Evolutionary conservation across 1,139 yeast genomes (phyloP).

Genomic region (Kurtzmaniella quercitrusa): DNA sequence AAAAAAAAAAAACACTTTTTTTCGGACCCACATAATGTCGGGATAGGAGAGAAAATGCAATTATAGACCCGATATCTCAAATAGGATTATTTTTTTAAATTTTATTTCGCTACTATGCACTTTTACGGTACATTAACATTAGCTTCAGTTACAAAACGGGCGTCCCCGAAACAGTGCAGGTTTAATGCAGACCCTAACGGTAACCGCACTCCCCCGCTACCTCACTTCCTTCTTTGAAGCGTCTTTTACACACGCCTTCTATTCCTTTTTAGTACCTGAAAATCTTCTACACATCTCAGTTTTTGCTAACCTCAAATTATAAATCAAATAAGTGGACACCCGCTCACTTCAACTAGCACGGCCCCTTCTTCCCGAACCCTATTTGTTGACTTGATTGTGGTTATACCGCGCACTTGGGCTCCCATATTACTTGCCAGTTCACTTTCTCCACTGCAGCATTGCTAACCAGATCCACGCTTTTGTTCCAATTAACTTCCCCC

Average conservation of each 20-base stretch:
- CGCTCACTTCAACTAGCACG: neutral
- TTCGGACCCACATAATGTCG: no score
- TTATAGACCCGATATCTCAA: neutral
- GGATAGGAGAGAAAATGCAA: neutral
- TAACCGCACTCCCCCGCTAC: neutral
- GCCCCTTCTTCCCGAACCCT: no score
- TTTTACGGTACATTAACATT: neutral
- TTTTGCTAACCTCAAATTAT: neutral
- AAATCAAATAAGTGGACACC: neutral
- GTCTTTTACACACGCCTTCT: neutral
- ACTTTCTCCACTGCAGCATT: no score
- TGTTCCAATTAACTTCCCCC: no score
- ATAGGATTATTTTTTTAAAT: neutral
- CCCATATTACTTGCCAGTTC: no score
- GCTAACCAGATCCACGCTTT: no score
- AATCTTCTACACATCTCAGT: neutral
- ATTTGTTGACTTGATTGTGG: no score
- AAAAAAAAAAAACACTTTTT: neutral
- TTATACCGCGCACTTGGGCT: no score
- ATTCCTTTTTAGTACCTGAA: conserved; percentile 1
- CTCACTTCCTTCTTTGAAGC: neutral
- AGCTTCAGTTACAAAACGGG: neutral
- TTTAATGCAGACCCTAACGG: neutral
- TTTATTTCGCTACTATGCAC: neutral
- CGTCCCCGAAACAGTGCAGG: neutral